phyloP scores from a whole-genome alignment of 2,329 filamentous ascomycete species.

The Fusarium palustre region DNA sequence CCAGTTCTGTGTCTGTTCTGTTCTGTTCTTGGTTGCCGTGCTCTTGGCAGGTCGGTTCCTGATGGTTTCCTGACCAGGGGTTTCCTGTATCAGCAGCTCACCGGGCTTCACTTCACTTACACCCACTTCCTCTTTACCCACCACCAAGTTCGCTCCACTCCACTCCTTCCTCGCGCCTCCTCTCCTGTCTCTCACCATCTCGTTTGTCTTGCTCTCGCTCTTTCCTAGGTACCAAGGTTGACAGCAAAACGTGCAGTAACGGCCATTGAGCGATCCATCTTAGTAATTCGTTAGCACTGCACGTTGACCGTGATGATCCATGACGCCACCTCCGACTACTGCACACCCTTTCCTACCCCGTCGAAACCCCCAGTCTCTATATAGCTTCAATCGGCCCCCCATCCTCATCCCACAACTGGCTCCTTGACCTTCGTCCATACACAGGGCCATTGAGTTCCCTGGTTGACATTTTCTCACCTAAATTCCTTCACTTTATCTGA shows the following conservation, averaged over 20 bases:
- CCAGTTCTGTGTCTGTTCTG: background rate
- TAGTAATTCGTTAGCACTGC: conserved; percentile 24
- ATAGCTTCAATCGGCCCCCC: conserved; percentile 46
- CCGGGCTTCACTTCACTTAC: conserved; percentile 6
- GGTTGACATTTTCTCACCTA: conserved; percentile 34
- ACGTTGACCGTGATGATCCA: conserved; percentile 38
- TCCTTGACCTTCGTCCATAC: conserved; percentile 34
- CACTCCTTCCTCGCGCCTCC: conserved; percentile 18
- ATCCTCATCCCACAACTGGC: conserved; percentile 9
- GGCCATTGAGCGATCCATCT: background rate
- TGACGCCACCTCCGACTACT: conserved; percentile 8
- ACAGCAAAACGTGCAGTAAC: conserved; percentile 2
- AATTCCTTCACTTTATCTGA: conserved; percentile 7
- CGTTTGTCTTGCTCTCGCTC: conserved; percentile 22
- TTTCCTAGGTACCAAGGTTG: background rate
- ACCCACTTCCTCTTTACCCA: conserved; percentile 14
- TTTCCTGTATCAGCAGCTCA: conserved; percentile 35
- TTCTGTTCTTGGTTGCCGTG: conserved; percentile 11
- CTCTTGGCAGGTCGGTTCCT: conserved; percentile 13
- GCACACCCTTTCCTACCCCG: conserved; percentile 31
- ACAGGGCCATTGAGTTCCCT: conserved; percentile 45
- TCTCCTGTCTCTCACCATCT: conserved; percentile 34
- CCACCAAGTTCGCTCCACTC: conserved; percentile 14
- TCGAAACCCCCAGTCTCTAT: conserved; percentile 46
- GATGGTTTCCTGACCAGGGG: conserved; percentile 26